Conservation (phyloP, 2,329 filamentous ascomycete genomes). For the Remersonia thermophila region DNA sequence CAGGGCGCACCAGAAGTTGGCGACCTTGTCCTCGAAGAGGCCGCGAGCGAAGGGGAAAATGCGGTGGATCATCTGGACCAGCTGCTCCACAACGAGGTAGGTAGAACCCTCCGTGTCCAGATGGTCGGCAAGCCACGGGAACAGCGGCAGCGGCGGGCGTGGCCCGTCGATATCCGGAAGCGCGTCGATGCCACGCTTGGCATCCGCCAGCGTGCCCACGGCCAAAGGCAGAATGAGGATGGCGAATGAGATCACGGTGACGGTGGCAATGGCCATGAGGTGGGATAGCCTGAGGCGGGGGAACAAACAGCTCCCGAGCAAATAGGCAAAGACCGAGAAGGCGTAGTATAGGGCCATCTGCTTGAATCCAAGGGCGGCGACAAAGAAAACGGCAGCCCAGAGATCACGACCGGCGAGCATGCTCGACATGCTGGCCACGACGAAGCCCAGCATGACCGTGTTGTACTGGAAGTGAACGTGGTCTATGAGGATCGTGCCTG, state of each 20-base stretch:
- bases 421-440: constrained; percentile 76
- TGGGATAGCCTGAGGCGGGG: constrained; percentile 56
- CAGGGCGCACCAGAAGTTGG: constrained; percentile 92
- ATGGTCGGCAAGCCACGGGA: constrained; percentile 42
- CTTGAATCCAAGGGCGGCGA: constrained; percentile 89
- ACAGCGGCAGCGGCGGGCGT: constrained; percentile 50
- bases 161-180: constrained; percentile 44
- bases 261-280: constrained; percentile 61
- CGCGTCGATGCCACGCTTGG: constrained; percentile 48
- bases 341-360: constrained; percentile 99
- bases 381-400: constrained; percentile 90
- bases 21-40: constrained; percentile 96
- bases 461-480: constrained; percentile 98
- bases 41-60: constrained; percentile 94
- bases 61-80: constrained; percentile 77
- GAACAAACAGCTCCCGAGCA: constrained; percentile 75
- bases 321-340: constrained; percentile 80
- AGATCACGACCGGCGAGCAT: constrained; percentile 73
- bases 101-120: constrained; percentile 55
- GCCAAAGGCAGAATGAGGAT: constrained; percentile 66
- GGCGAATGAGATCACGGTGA: constrained; percentile 61
- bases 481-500: constrained; percentile 79
- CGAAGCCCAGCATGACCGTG: constrained; percentile 91
- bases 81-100: constrained; percentile 64
- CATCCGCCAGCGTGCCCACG: constrained; percentile 57